These are phyloP conservation scores for Rhodocollybia butyracea DNA, from an alignment of 768 basidiomycete species.

Conservation along the genomic window DNA sequence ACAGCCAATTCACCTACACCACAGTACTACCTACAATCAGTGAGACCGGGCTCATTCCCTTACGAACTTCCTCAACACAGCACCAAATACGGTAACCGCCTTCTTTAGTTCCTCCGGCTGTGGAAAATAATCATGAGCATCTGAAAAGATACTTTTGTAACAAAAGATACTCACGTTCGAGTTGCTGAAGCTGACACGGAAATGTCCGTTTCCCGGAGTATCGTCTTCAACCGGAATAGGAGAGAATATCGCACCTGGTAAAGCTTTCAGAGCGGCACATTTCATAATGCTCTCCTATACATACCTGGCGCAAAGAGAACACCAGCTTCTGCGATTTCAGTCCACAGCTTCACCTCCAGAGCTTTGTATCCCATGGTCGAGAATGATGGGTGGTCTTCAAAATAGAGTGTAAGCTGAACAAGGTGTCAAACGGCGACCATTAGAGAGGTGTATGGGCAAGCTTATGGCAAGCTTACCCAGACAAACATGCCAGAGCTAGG, in stretches of 20 bases:
- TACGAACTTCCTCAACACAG: slow-evolving; percentile 43
- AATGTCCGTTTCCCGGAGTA: slow-evolving; percentile 39
- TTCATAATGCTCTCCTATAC: slow-evolving; percentile 12
- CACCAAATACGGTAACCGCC: slow-evolving; percentile 42
- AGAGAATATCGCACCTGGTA: slow-evolving; percentile 40
- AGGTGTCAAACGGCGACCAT: background rate
- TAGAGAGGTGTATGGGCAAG: background rate
- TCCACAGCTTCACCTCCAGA: slow-evolving; percentile 60
- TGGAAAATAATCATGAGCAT: background rate
- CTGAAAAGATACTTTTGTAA: background rate
- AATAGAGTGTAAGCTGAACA: slow-evolving; percentile 56
- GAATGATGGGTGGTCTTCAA: slow-evolving; percentile 51
- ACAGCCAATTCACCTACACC: background rate
- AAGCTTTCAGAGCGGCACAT: too few relatives aligned
- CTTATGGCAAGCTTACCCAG: slow-evolving; percentile 53
- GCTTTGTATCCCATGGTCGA: slow-evolving; percentile 32
- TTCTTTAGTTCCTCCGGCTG: slow-evolving; percentile 42
- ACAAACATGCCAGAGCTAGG: slow-evolving; percentile 85
- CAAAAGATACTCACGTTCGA: slow-evolving; percentile 36
- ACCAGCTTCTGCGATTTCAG: slow-evolving; percentile 53
- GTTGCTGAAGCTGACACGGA: slow-evolving; percentile 57
- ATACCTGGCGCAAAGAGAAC: slow-evolving; percentile 65
- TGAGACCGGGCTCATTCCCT: slow-evolving; percentile 5
- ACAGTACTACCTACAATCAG: too few relatives aligned
- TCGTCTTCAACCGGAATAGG: slow-evolving; percentile 23